A percentile compares a stretch with the other conserved stretches of the same genome.
phyloP scores from a whole-genome alignment of 2,329 filamentous ascomycete genomes.

The Sclerotinia subarctica region DNA sequence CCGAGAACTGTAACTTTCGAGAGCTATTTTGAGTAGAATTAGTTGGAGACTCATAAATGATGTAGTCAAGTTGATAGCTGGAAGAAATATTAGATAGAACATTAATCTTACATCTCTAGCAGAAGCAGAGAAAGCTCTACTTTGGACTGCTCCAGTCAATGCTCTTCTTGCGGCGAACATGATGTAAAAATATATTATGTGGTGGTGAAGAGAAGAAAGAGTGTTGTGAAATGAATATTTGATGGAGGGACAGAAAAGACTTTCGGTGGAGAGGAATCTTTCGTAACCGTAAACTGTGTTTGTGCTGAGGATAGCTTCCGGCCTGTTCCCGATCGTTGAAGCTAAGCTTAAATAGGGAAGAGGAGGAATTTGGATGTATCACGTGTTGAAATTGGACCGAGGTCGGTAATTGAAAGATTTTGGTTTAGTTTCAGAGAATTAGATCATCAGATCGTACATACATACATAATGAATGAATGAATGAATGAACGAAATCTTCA shows the following conservation, averaged over 20 bases:
- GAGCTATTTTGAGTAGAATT: slow-evolving; percentile 54
- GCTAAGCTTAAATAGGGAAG: neutral
- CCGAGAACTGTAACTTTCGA: slow-evolving; percentile 98
- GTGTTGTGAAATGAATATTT: slow-evolving; percentile 22
- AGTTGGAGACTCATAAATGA: slow-evolving; percentile 23
- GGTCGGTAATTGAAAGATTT: neutral
- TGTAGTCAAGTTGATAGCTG: slow-evolving; percentile 20
- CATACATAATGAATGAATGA: neutral
- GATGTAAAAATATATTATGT: slow-evolving; percentile 25
- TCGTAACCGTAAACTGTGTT: neutral
- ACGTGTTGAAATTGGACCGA: slow-evolving; percentile 4
- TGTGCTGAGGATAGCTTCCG: slow-evolving; percentile 8
- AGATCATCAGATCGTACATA: too few relatives aligned
- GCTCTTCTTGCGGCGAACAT: slow-evolving; percentile 74
- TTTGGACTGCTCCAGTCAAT: slow-evolving; percentile 57
- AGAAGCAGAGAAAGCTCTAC: slow-evolving; percentile 77
- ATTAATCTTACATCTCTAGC: slow-evolving; percentile 63
- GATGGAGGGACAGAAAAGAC: slow-evolving; percentile 13
- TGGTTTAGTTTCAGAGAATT: neutral
- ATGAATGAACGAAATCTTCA: neutral
- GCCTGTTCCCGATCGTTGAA: slow-evolving; percentile 1
- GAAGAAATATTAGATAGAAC: slow-evolving; percentile 20
- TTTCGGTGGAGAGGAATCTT: slow-evolving; percentile 18
- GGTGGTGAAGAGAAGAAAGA: slow-evolving; percentile 16
- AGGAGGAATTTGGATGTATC: neutral